These are phyloP conservation scores for Sonneratia alba DNA, from an alignment of 345 rosid genomes.

Conservation along the genomic window DNA sequence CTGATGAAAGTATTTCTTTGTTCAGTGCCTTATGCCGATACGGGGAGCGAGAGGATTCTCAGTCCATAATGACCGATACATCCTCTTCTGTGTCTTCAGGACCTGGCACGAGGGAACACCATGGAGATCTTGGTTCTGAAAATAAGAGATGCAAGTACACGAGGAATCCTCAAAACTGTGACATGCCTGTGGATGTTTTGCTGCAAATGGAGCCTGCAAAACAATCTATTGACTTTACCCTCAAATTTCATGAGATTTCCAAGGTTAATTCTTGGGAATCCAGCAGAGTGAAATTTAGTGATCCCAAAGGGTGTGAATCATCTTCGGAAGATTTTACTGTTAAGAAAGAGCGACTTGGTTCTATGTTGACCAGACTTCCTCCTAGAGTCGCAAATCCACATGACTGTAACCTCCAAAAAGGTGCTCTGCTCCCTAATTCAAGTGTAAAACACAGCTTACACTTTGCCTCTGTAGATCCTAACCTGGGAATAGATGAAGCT, in stretches of 20 bases:
- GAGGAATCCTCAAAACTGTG: conserved; percentile 21
- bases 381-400: conserved; percentile 13
- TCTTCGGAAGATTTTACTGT: conserved; percentile 28
- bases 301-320: conserved; percentile 6
- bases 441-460: conserved; percentile 19
- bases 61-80: conserved; percentile 82
- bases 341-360: conserved; percentile 25
- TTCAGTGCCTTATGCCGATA: conserved; percentile 59
- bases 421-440: conserved; percentile 13
- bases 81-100: conserved; percentile 84
- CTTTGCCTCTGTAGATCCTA: conserved; percentile 20
- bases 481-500: conserved; percentile 21
- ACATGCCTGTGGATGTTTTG: conserved; percentile 27
- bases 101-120: conserved; percentile 46
- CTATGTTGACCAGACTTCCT: conserved; percentile 17
- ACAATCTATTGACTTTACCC: conserved; percentile 23
- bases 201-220: conserved; percentile 29
- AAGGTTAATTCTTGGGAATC: not conserved
- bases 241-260: conserved; percentile 21
- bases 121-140: conserved; percentile 28
- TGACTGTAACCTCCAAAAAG: conserved; percentile 17
- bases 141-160: conserved; percentile 28
- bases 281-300: not conserved
- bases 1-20: conserved; percentile 61
- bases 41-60: conserved; percentile 88